Evolutionary conservation across 2,329 filamentous ascomycete species (phyloP).

Genomic region (Westerdykella ornata): DNA sequence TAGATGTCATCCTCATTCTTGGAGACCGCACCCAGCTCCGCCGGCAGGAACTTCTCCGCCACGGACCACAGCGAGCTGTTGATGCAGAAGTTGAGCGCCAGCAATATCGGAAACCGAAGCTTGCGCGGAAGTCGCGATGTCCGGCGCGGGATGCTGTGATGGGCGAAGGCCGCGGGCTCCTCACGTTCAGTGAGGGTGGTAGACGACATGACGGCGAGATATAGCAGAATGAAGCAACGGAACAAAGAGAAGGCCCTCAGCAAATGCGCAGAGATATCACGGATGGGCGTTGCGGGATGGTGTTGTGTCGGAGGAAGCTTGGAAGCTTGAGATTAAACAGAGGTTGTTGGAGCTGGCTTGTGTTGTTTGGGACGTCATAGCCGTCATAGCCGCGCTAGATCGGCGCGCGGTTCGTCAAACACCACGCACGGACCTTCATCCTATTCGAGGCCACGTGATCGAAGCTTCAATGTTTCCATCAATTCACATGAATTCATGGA

Average conservation of each 20-base stretch:
- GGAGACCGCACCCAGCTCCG: constrained; percentile 62
- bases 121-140: constrained; percentile 28
- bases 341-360: neutral
- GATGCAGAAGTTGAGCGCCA: constrained; percentile 53
- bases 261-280: neutral
- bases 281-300: neutral
- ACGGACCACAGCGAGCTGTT: constrained; percentile 60
- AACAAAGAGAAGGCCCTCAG: neutral
- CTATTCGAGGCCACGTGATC: too few species aligned
- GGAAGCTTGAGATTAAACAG: constrained; percentile 1
- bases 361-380: neutral
- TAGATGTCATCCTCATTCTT: constrained; percentile 58
- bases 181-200: constrained; percentile 22
- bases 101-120: constrained; percentile 39
- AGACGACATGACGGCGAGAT: constrained; percentile 19
- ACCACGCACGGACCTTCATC: too few species aligned
- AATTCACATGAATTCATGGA: too few species aligned
- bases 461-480: too few species aligned
- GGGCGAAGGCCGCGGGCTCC: constrained; percentile 21
- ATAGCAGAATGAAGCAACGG: neutral
- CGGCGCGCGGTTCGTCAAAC: too few species aligned
- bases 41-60: constrained; percentile 53
- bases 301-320: constrained; percentile 1
- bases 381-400: neutral
- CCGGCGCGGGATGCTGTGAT: constrained; percentile 16